Conservation (phyloP, 371 early-diverging fungal genomes). For the Rozella allomycis region DNA sequence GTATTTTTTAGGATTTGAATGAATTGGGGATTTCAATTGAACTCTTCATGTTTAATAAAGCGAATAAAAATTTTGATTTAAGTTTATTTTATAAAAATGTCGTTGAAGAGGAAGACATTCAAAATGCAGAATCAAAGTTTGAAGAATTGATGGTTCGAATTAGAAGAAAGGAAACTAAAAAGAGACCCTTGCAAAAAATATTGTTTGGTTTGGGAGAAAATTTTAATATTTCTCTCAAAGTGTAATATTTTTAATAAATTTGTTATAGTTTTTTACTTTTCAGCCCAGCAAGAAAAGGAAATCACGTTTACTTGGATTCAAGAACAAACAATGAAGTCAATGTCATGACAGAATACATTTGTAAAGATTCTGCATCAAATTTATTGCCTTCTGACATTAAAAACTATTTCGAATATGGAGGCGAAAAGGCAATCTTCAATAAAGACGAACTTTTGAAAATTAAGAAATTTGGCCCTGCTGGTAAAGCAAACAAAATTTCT, state of each 20-base stretch:
- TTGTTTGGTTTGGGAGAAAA: conserved; percentile 25
- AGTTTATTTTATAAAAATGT: conserved; percentile 19
- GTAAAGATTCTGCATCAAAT: conserved; percentile 27
- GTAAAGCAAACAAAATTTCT: conserved; percentile 7
- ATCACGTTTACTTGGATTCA: conserved; percentile 19
- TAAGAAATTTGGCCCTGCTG: conserved; percentile 21
- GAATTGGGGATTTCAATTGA: conserved; percentile 16
- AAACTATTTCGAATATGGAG: conserved; percentile 29
- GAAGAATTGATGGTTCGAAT: conserved; percentile 21
- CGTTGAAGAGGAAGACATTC: conserved; percentile 5
- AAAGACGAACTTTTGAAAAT: conserved; percentile 29
- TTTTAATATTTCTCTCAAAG: conserved; percentile 34
- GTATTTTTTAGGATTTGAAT: background rate
- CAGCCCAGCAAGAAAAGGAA: conserved; percentile 4
- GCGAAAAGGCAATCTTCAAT: conserved; percentile 31
- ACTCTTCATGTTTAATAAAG: conserved; percentile 27
- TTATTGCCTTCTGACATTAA: conserved; percentile 31
- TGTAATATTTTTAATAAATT: conserved; percentile 9
- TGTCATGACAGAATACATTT: conserved; percentile 27
- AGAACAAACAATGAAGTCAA: conserved; percentile 28
- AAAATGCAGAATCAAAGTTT: conserved; percentile 9
- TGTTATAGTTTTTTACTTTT: background rate
- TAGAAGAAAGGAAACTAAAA: conserved; percentile 29
- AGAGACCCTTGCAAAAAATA: conserved; percentile 24
- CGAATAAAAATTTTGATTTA: conserved; percentile 16